Evolutionary conservation across 164 flowering plant species (phyloP), one percentile per base, ranked within the genome.

Genomic region (Hamamelis virginiana): DNA sequence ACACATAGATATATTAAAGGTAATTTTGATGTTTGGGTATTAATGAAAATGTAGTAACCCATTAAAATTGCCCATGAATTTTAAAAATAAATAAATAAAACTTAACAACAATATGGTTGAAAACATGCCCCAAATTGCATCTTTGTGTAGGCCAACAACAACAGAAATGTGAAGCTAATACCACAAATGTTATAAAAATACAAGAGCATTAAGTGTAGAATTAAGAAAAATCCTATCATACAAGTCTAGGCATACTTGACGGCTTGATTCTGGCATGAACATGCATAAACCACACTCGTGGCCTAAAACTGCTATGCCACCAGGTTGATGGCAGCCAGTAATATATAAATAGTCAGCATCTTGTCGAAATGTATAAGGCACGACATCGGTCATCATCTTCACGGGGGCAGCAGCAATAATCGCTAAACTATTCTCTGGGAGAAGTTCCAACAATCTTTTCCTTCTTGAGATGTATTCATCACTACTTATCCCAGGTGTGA

Each of bases 361-460:
- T 80, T 92, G 98, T 46, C 97, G 84, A 59, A 78, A 95, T 44
- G 94, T 78, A 63, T 89, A 95, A 23, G 97, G 97, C 61, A 95
- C 98, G 52, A 92, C 97, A 81, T 91, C 94, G 5, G 87, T 95
- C 98, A 95, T 95, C 98, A 95, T 92, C 77, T 95, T 95, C 51
- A 92, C 89, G 48, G 97, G 92, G 60, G 97, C 92, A 71, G 97
- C 80, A 18, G 97, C 94, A 80, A 92, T 67, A n/a, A 95, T 88
- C 38, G 98, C 96, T 66, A 92, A 72, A 76, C 96, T 82, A 28
- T 86, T 81, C 57, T 88, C 82, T 0, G 98, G 98, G 47, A 92
- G 96, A 73, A 91, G 80, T 68, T 89, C 93, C 84, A 91, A 70
- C 61, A 95, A 76, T 67, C 65, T 86, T 78, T 85, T 84, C 65